A percentile compares a stretch with the other conserved stretches of the same genome.
phyloP scores from a whole-genome alignment of 495 filamentous ascomycete species.

The Daldinia childiae region DNA sequence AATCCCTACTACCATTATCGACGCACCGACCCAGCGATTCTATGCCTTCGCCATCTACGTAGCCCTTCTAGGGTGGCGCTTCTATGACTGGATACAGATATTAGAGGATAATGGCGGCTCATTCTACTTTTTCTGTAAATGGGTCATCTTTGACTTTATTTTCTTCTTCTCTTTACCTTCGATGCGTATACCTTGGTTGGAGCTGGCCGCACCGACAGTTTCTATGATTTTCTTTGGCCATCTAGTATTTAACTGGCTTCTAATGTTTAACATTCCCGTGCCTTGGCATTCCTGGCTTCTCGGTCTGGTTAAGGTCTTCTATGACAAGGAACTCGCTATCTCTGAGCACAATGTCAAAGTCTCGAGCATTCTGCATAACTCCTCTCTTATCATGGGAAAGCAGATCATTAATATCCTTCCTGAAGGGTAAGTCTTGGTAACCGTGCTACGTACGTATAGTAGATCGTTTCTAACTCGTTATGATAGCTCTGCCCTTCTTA shows the following conservation, averaged over 20 bases:
- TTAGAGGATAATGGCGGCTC: slow-evolving; percentile 80
- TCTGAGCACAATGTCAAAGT: slow-evolving; percentile 89
- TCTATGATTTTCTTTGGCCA: slow-evolving; percentile 72
- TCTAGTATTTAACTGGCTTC: slow-evolving; percentile 74
- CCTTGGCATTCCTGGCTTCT: slow-evolving; percentile 73
- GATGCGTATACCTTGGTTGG: slow-evolving; percentile 92
- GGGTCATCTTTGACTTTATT: slow-evolving; percentile 81
- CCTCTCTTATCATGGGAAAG: slow-evolving; percentile 90
- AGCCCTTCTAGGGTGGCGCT: slow-evolving; percentile 75
- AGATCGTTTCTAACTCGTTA: slow-evolving; percentile 30
- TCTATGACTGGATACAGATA: slow-evolving; percentile 82
- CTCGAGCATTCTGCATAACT: slow-evolving; percentile 83
- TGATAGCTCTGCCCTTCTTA: slow-evolving; percentile 81
- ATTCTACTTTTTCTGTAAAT: slow-evolving; percentile 91
- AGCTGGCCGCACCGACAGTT: slow-evolving; percentile 80
- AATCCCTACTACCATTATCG: slow-evolving; percentile 77
- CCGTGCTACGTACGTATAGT: background rate
- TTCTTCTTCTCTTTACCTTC: slow-evolving; percentile 87
- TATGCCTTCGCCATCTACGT: slow-evolving; percentile 83
- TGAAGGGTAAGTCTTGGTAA: slow-evolving; percentile 74
- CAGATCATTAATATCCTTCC: slow-evolving; percentile 97
- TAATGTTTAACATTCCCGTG: slow-evolving; percentile 91
- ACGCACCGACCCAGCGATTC: slow-evolving; percentile 87
- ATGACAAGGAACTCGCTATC: slow-evolving; percentile 89
- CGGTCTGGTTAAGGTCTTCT: slow-evolving; percentile 76